Percentiles rank a stretch among this genome's conserved stretches.
Evolutionary conservation across 2,329 filamentous ascomycete species (phyloP).

Genomic region (Podosphaera aphanis): DNA sequence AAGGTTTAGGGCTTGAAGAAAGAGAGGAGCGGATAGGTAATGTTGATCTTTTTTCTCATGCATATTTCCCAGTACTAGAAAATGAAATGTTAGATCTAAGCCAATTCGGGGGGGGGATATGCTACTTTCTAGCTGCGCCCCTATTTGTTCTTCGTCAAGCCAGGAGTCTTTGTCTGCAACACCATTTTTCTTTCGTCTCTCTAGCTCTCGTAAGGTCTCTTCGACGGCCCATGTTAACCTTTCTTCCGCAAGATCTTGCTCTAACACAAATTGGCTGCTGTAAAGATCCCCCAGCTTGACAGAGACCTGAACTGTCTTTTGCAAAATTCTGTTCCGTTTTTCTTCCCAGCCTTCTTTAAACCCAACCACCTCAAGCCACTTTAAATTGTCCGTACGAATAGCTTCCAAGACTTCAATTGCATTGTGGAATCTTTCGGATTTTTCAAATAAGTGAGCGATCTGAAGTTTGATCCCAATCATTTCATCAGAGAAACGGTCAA

Average conservation of each 20-base stretch:
- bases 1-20: slow-evolving; percentile 59
- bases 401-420: slow-evolving; percentile 58
- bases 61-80: slow-evolving; percentile 41
- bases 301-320: slow-evolving; percentile 49
- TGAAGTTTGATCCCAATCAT: slow-evolving; percentile 75
- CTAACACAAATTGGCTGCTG: slow-evolving; percentile 48
- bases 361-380: slow-evolving; percentile 24
- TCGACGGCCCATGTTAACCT: slow-evolving; percentile 62
- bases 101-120: not conserved
- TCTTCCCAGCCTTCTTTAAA: slow-evolving; percentile 15
- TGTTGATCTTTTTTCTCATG: slow-evolving; percentile 55
- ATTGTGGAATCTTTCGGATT: slow-evolving; percentile 42
- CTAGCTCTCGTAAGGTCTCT: slow-evolving; percentile 50
- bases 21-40: slow-evolving; percentile 65
- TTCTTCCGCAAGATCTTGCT: slow-evolving; percentile 52
- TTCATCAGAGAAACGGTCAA: slow-evolving; percentile 82
- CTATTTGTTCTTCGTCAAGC: slow-evolving; percentile 47
- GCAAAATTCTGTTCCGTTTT: slow-evolving; percentile 41
- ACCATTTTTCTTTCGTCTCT: slow-evolving; percentile 30
- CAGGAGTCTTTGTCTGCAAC: slow-evolving; percentile 49
- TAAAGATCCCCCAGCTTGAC: slow-evolving; percentile 76
- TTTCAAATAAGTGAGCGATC: slow-evolving; percentile 57
- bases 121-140: slow-evolving; percentile 19
- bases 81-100: slow-evolving; percentile 15
- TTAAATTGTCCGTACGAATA: slow-evolving; percentile 44